phyloP scores from a whole-genome alignment of 148 eudicot species.

The Spergularia bocconei region DNA sequence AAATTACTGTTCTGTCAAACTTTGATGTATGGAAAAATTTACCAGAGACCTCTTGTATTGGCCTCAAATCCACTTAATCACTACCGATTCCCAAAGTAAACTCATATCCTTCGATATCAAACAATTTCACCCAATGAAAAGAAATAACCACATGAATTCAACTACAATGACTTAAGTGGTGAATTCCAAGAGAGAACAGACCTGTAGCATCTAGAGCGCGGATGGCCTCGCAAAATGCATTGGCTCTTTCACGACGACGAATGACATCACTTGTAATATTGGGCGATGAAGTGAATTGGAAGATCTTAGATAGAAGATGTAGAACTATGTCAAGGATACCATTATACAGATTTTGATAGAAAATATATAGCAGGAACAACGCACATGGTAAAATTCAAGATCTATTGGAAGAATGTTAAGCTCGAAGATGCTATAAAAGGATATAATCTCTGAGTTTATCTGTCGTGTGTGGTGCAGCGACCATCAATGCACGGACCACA shows the following conservation, averaged over 20 bases:
- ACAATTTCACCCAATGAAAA: conserved; percentile 8
- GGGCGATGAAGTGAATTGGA: conserved; percentile 61
- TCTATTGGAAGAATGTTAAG: neutral
- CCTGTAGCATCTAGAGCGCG: conserved; percentile 99
- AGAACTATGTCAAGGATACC: conserved; percentile 56
- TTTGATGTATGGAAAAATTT: neutral
- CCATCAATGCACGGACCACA: conserved; percentile 87
- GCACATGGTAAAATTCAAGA: neutral
- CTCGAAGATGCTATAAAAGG: conserved; percentile 35
- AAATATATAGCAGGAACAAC: neutral
- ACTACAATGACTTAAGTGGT: neutral
- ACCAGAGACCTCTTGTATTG: neutral
- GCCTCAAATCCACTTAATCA: conserved; percentile 7
- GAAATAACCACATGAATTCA: neutral
- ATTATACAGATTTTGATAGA: neutral
- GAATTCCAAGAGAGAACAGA: conserved; percentile 30
- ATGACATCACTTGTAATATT: conserved; percentile 58
- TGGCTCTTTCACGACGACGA: conserved; percentile 89
- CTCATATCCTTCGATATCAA: neutral
- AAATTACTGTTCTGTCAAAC: neutral
- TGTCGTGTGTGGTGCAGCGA: conserved; percentile 91
- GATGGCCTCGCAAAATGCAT: conserved; percentile 91
- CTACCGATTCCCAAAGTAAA: neutral
- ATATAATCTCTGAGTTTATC: conserved; percentile 95
- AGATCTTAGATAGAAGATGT: conserved; percentile 95